Base-by-base conservation (phyloP, 1,284 basidiomycete species). In the Albatrellus sp. region DNA sequence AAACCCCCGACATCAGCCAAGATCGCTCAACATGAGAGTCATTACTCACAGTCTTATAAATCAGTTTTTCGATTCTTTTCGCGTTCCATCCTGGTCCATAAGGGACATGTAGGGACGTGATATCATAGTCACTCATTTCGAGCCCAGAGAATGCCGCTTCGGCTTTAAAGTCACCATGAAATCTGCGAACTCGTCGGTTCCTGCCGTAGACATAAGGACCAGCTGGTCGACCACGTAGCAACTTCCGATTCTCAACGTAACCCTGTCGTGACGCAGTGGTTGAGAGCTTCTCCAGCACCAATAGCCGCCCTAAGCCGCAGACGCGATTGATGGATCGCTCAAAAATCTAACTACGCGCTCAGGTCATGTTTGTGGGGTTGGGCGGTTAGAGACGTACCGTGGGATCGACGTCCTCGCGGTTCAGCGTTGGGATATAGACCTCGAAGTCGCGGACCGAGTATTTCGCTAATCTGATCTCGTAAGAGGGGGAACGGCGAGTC, bases 51-150 rank as follows among this genome's bases (percentile, higher is more conserved):
- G 73, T 77, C 50, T 70, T 67, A 56, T 74, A 77, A 5, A 78
- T 63, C 40, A 78, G 54, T 49, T 72, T 77, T 45, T 76, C 72
- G 47, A 78, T 75, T 42, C 71, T 64, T 35, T 66, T 60, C 1
- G 75, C 71, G 54, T 74, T 67, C 73, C 75, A 78, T 1, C 73
- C 70, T 32, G 73, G 74, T 3, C 77, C 75, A 56, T 79, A 80
- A 0, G 75, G 76, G 44, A 79, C 72, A 52, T 78, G 75, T 35
- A 78, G 59, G 5, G 67, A 66, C 0, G 64, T 62, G 10, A 75
- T 70, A 50, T 78, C 74, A 48, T 80, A 78, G 49, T 75, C 70
- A 47, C 72, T 77, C 68, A 72, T 70, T 55, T 75, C 71, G 9
- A 77, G 53, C n/a, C n/a, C n/a, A n/a, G n/a, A n/a, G n/a, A n/a